Base-by-base conservation (phyloP, 805 yeast species). In the Teunomyces kruisii region DNA sequence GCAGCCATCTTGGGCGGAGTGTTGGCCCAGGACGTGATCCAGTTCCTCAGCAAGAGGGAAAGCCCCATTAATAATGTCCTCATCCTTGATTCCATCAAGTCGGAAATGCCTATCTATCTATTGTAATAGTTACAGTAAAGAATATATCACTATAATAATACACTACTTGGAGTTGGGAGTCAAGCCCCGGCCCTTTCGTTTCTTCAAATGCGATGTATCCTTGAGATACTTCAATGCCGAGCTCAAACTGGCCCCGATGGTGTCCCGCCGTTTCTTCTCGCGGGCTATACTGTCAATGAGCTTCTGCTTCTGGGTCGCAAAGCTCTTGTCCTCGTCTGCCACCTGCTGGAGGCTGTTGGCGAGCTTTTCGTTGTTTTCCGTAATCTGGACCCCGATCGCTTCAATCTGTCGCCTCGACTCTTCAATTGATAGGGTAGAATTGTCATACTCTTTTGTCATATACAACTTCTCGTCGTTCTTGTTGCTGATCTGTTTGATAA, bases 1-100 rank as follows among this genome's bases (percentile, higher is more conserved):
- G 81, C 94, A 4, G 95, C 98, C 0, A 79, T 94, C 1, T 54
- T 92, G 6, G 99, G 98, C 5, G 99, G 98, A 1, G 76, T 88
- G 1, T 65, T 92, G 17, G 86, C 96, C 2, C 99, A 94, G 65
- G 97, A 91, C 61, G 84, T 89, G 10, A 86, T 94, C 38, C 94
- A 94, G 66, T 81, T 76, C 44, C 64, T 92, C 42, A 85, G 94
- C 35, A 79, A 79, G 53, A 80, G 83, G 53, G 90, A 88, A 54
- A 74, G 82, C 33, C 96, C 97, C 2, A 73, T 91, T 31, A 91
- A 89, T 60, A 94, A 94, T 60, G 73, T 88, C 42, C 73, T 87
- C 51, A 67, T 92, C 1, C 73, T 91, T 31, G 96, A 94, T 67
- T 90, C 92, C 9, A 64, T 74, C 13, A 72, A 74, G 14, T 75